A percentile compares a stretch with the other conserved stretches of the same genome.
These are phyloP conservation scores for Botrytis pseudocinerea DNA, from an alignment of 2,329 filamentous ascomycete species.

Conservation along the genomic window DNA sequence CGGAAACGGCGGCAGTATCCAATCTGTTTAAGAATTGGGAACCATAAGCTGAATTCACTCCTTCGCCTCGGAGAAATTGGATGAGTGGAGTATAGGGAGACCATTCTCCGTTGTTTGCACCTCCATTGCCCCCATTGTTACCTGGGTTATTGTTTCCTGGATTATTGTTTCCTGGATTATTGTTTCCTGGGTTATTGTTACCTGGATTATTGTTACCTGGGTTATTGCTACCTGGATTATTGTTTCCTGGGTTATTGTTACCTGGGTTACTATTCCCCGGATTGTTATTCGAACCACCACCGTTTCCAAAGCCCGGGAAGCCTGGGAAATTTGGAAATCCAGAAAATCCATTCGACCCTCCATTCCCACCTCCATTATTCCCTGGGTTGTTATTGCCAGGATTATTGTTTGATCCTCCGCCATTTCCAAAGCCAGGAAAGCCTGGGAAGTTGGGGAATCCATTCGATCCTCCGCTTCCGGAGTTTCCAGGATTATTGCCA, in stretches of 20 bases:
- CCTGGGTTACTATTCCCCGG: not conserved
- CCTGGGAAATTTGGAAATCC: not conserved
- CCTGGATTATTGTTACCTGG: not conserved
- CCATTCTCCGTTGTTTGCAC: not conserved
- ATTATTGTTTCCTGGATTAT: not conserved
- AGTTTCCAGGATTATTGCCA: not conserved
- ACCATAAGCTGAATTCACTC: not conserved
- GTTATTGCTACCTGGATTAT: not conserved
- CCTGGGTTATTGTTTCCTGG: not conserved
- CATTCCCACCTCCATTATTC: not conserved
- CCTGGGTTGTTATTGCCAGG: not conserved
- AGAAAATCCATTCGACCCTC: not conserved
- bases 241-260: not conserved
- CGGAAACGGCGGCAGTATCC: not conserved
- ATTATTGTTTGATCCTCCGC: not conserved
- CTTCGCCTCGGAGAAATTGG: not conserved
- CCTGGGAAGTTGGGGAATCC: not conserved
- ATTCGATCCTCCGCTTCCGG: not conserved
- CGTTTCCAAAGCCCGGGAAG: not conserved
- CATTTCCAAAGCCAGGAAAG: not conserved
- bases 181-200: not conserved
- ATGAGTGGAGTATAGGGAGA: not conserved
- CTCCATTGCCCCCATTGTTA: not conserved
- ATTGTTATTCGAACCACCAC: not conserved
- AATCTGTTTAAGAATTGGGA: not conserved